These are phyloP conservation scores for Heritiera littoralis DNA, from an alignment of 345 rosid species.

Conservation along the genomic window DNA sequence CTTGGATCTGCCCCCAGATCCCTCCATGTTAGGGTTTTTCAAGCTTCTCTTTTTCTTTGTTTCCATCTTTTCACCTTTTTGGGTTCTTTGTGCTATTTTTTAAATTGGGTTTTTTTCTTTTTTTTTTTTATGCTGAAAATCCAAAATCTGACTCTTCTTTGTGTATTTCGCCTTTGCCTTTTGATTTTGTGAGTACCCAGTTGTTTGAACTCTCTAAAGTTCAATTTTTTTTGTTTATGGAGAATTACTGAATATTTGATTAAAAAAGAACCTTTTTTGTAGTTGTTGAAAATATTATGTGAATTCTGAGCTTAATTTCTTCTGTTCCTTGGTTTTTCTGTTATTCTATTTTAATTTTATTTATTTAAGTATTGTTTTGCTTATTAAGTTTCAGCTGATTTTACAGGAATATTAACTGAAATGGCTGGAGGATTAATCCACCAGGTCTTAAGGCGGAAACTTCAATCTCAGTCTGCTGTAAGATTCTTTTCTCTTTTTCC, in stretches of 20 bases:
- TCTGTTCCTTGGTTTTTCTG: not conserved
- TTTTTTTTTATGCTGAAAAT: not conserved
- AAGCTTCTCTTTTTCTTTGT: not conserved
- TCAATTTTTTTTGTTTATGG: not conserved
- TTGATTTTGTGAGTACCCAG: not conserved
- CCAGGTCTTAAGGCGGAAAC: conserved; percentile 84
- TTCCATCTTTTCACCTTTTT: not conserved
- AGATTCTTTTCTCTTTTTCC: conserved; percentile 22
- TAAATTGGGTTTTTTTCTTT: not conserved
- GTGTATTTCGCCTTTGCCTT: not conserved
- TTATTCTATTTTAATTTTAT: conserved; percentile 1
- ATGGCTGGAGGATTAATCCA: conserved; percentile 95
- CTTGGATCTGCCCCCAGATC: conserved; percentile 20
- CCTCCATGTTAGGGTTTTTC: conserved; percentile 13
- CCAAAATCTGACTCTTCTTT: not conserved
- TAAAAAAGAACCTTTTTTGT: not conserved
- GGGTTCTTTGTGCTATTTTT: not conserved
- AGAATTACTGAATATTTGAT: conserved; percentile 8
- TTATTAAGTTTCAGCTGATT: conserved; percentile 33
- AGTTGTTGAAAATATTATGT: not conserved
- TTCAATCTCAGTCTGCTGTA: conserved; percentile 67
- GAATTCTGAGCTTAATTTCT: not conserved
- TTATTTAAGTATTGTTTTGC: conserved; percentile 2
- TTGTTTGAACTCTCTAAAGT: not conserved
- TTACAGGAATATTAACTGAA: conserved; percentile 41